These are phyloP conservation scores for Exophiala dermatitidis DNA, from an alignment of 2,329 filamentous ascomycete species.

Conservation along the genomic window DNA sequence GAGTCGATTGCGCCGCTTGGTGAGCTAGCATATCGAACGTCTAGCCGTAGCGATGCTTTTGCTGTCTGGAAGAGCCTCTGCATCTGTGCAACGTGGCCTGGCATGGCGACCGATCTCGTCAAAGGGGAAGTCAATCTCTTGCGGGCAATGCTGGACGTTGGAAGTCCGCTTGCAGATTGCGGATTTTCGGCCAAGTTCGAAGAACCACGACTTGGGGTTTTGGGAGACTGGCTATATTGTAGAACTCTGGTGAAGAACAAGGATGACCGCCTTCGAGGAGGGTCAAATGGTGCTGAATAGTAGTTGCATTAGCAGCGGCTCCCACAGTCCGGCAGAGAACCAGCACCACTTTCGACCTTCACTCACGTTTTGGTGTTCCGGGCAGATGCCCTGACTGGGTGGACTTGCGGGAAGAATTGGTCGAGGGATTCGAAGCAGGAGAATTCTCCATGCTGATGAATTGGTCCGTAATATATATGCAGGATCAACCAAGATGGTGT, in stretches of 20 bases:
- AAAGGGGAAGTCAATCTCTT: conserved; percentile 13
- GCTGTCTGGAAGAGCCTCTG: conserved; percentile 23
- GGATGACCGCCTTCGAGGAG: conserved; percentile 24
- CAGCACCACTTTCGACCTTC: not conserved
- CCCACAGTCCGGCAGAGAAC: not conserved
- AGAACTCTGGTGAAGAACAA: conserved; percentile 22
- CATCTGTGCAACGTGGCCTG: conserved; percentile 24
- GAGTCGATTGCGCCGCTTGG: conserved; percentile 26
- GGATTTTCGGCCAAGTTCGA: not conserved
- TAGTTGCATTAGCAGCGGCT: conserved; percentile 3
- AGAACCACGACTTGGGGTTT: conserved; percentile 2
- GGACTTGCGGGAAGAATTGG: conserved; percentile 17
- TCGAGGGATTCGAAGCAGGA: conserved; percentile 13
- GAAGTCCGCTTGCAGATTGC: not conserved
- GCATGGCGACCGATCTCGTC: conserved; percentile 16
- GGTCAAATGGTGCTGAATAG: conserved; percentile 22
- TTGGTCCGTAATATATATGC: conserved; percentile 4
- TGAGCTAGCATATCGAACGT: conserved; percentile 25
- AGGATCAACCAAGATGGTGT: conserved; percentile 5
- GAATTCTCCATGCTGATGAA: conserved; percentile 17
- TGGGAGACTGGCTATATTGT: conserved; percentile 14
- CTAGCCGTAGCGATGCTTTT: conserved; percentile 22
- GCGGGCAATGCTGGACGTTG: conserved; percentile 12
- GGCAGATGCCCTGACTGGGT: conserved; percentile 14
- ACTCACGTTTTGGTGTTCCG: conserved; percentile 25